A percentile compares a stretch with the other conserved stretches of the same genome.
Conservation (phyloP, 2,329 filamentous ascomycete species). For the Hypoxylon sp. region DNA sequence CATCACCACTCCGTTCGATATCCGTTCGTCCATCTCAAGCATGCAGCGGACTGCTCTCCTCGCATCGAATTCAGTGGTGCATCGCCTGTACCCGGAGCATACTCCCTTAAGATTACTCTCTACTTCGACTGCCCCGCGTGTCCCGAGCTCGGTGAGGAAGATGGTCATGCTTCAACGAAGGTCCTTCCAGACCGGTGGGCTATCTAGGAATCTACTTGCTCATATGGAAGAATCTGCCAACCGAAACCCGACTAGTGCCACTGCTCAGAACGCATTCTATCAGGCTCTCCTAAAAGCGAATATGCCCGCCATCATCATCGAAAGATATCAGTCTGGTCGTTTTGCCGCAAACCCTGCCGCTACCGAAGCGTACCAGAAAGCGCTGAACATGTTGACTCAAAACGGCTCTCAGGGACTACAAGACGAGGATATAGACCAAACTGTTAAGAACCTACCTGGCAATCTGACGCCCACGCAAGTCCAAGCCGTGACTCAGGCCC, state of each 20-base stretch:
- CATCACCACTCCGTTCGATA: slow-evolving; percentile 48
- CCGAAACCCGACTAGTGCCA: slow-evolving; percentile 87
- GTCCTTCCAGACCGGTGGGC: slow-evolving; percentile 60
- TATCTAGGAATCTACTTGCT: slow-evolving; percentile 76
- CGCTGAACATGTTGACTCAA: slow-evolving; percentile 64
- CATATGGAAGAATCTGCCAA: slow-evolving; percentile 93
- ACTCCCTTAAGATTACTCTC: slow-evolving; percentile 45
- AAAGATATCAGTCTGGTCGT: slow-evolving; percentile 86
- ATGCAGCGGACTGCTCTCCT: slow-evolving; percentile 49
- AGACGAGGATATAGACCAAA: slow-evolving; percentile 40
- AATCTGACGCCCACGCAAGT: slow-evolving; percentile 71
- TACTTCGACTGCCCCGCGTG: slow-evolving; percentile 40
- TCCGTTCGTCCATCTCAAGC: slow-evolving; percentile 50
- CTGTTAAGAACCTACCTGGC: slow-evolving; percentile 52
- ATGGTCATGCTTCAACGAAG: slow-evolving; percentile 47
- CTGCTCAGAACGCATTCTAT: slow-evolving; percentile 93
- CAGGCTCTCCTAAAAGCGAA: slow-evolving; percentile 89
- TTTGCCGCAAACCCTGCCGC: slow-evolving; percentile 84
- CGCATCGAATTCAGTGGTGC: slow-evolving; percentile 47
- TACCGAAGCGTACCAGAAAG: slow-evolving; percentile 83
- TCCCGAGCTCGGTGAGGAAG: slow-evolving; percentile 33
- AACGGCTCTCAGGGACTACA: slow-evolving; percentile 49
- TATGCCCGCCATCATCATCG: slow-evolving; percentile 92
- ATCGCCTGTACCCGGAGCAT: slow-evolving; percentile 42
- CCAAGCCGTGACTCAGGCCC: slow-evolving; percentile 83